Conservation (phyloP, 202 grass and related monocot species). For the Alloteropsis angusta region DNA sequence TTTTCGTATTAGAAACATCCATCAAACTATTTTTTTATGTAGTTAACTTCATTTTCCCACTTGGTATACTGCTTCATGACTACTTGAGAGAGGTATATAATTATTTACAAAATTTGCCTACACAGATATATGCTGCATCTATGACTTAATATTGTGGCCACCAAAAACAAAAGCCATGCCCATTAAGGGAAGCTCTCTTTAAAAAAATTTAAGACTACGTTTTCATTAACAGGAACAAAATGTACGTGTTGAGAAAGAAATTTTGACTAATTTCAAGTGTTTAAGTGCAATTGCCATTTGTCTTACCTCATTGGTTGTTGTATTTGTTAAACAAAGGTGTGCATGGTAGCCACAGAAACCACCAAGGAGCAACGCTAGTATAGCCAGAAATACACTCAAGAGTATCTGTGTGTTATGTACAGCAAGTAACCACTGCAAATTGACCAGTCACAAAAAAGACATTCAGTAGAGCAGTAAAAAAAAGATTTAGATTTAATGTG, state of each 20-base stretch:
- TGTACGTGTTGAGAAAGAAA: not conserved
- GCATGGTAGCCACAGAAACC: conserved; percentile 83
- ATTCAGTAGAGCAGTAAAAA: not conserved
- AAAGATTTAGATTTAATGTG: not conserved
- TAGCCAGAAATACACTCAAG: conserved; percentile 69
- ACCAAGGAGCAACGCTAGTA: conserved; percentile 81
- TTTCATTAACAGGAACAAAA: not conserved
- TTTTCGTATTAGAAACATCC: not conserved
- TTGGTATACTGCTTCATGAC: not conserved
- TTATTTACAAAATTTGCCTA: not conserved
- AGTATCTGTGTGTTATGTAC: conserved; percentile 95
- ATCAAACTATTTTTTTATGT: not conserved
- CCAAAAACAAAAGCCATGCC: not conserved
- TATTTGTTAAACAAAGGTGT: conserved; percentile 86
- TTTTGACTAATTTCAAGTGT: not conserved
- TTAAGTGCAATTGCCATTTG: not conserved
- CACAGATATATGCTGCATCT: not conserved
- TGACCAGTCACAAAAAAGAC: not conserved
- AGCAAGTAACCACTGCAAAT: conserved; percentile 75
- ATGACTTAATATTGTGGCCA: not conserved
- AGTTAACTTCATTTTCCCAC: not conserved
- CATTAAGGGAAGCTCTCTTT: not conserved
- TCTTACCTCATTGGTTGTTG: conserved; percentile 85
- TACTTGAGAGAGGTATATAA: not conserved
- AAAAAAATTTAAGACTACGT: not conserved